These are phyloP conservation scores for Phoma sp. DNA, from an alignment of 2,329 filamentous ascomycete genomes.

Conservation along the genomic window DNA sequence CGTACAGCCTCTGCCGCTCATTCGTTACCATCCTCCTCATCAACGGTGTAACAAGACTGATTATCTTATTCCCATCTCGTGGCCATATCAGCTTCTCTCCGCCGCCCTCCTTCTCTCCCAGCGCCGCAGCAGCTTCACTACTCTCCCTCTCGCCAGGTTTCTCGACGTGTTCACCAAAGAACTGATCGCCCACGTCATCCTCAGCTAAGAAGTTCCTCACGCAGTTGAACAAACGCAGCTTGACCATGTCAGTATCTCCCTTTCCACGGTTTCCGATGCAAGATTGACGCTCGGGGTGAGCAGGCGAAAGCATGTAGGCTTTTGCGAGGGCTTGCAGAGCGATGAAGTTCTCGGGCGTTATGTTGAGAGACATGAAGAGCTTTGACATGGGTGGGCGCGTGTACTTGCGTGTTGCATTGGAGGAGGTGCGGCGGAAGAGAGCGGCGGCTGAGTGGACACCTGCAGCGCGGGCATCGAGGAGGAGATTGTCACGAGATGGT, in stretches of 20 bases:
- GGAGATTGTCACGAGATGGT: slow-evolving; percentile 27
- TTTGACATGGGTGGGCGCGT: slow-evolving; percentile 66
- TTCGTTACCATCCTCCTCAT: slow-evolving; percentile 67
- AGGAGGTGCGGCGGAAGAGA: slow-evolving; percentile 55
- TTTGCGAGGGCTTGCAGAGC: slow-evolving; percentile 64
- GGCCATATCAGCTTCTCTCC: slow-evolving; percentile 60
- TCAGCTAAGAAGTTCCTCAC: slow-evolving; percentile 61
- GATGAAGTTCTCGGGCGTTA: slow-evolving; percentile 64
- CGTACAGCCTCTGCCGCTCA: slow-evolving; percentile 65
- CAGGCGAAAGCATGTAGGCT: slow-evolving; percentile 63
- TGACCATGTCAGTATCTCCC: slow-evolving; percentile 64
- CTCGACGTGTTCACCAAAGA: slow-evolving; percentile 54
- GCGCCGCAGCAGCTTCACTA: slow-evolving; percentile 42
- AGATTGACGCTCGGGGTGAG: slow-evolving; percentile 62
- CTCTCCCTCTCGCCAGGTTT: slow-evolving; percentile 44
- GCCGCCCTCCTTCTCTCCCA: slow-evolving; percentile 50
- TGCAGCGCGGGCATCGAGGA: slow-evolving; percentile 55
- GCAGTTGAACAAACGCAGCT: slow-evolving; percentile 63
- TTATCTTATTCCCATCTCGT: slow-evolving; percentile 62
- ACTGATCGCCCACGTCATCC: slow-evolving; percentile 59
- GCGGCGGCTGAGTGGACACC: slow-evolving; percentile 62
- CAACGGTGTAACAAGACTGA: slow-evolving; percentile 64
- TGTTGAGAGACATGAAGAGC: slow-evolving; percentile 63
- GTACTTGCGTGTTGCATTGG: slow-evolving; percentile 60
- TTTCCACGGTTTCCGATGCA: slow-evolving; percentile 65